A percentile compares a stretch with the other conserved stretches of the same genome.
Evolutionary conservation across 164 flowering plant species (phyloP).

Genomic region (Macadamia tetraphylla): DNA sequence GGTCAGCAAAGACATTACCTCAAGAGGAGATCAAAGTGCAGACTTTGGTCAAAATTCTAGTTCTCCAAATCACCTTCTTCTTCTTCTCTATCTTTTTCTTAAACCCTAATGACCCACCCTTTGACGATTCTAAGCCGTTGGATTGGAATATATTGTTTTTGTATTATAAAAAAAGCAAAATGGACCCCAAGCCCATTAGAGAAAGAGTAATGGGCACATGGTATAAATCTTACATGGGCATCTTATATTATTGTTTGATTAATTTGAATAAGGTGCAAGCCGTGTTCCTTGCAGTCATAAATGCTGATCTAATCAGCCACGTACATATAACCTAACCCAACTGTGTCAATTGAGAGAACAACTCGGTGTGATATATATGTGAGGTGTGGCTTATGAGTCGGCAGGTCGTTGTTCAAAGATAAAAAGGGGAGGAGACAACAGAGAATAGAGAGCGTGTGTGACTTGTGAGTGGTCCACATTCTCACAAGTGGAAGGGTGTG

Average conservation of each 20-base stretch:
- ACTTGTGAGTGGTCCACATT: not conserved
- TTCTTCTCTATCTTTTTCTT: not conserved
- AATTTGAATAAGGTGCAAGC: too few relatives aligned
- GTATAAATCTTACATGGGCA: too few relatives aligned
- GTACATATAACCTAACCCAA: not conserved
- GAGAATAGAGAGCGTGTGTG: not conserved
- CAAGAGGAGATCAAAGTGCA: not conserved
- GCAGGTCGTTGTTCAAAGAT: constrained; percentile 14
- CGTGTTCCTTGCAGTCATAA: not conserved
- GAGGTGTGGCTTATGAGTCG: constrained; percentile 1
- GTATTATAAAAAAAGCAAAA: too few relatives aligned
- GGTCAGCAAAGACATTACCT: not conserved
- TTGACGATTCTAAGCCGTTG: too few relatives aligned
- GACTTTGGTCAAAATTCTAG: constrained; percentile 5
- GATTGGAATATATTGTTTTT: too few relatives aligned
- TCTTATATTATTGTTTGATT: too few relatives aligned
- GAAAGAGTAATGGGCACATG: too few relatives aligned
- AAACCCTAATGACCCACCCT: too few relatives aligned
- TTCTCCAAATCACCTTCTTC: not conserved
- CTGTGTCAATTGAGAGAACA: not conserved
- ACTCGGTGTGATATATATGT: not conserved
- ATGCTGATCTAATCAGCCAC: constrained; percentile 14
- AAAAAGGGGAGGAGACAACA: constrained; percentile 3
- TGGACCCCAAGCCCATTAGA: too few relatives aligned
- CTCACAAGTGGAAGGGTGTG: constrained; percentile 8